Evolutionary conservation across 2,329 filamentous ascomycete genomes (phyloP).

Genomic region (Curvularia sp.): DNA sequence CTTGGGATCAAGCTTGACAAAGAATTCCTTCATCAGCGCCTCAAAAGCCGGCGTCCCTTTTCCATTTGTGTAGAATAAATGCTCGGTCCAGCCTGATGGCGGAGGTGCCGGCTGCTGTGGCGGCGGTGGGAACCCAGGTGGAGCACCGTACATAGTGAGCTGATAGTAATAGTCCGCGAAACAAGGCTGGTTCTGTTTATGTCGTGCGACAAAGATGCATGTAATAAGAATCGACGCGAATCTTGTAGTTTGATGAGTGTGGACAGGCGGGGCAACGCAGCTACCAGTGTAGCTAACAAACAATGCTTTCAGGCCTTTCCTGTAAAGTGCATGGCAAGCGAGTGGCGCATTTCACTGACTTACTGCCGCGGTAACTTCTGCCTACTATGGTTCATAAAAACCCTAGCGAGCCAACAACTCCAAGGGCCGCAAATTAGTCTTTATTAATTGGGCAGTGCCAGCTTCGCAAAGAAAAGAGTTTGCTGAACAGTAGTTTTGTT

Average conservation of each 20-base stretch:
- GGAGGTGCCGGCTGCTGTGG: conserved; percentile 2
- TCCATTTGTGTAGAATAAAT: conserved; percentile 9
- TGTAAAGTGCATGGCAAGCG: background rate
- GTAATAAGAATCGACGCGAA: background rate
- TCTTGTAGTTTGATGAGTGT: background rate
- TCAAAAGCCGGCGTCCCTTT: conserved; percentile 2
- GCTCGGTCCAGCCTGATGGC: conserved; percentile 9
- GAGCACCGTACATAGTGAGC: background rate
- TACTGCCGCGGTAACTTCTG: background rate
- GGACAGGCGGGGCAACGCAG: background rate
- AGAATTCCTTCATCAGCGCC: conserved; percentile 6
- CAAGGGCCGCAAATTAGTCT: too few species aligned
- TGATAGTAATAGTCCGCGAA: background rate
- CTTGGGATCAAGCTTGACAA: conserved; percentile 1
- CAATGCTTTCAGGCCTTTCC: conserved; percentile 1
- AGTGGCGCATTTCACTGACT: conserved; percentile 5
- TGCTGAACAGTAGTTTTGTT: too few species aligned
- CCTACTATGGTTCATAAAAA: background rate
- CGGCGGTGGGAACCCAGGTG: background rate
- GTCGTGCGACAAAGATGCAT: background rate
- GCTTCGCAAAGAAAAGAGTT: too few species aligned
- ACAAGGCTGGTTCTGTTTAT: background rate
- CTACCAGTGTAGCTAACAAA: background rate
- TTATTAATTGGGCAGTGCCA: too few species aligned
- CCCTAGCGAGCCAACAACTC: too few species aligned